Evolutionary conservation across 225 moss, liverwort and hornwort species (phyloP), one percentile per base, ranked within the genome.

Genomic region (Physcomitrium patens): DNA sequence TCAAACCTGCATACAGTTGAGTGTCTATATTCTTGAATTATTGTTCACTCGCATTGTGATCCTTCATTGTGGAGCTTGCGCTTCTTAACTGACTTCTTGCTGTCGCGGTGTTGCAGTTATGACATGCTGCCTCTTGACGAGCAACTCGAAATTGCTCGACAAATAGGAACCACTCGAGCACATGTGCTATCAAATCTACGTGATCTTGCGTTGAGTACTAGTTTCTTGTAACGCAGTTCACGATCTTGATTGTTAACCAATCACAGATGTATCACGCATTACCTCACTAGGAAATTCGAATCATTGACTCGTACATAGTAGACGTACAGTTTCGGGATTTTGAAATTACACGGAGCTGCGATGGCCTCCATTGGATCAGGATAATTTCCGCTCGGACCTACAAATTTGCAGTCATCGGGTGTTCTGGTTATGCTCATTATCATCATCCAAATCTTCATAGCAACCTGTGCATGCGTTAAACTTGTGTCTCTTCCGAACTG

Each of bases 81-180:
- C n/a, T 41, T 20, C 48, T 51, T 1, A 26, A 48, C 75, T 85
- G 24, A 78, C 53, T 77, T 65, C 2, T 23, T 71, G 54, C 19
- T 65, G 22, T 70, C 50, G 15, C 10, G 18, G 78, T 50, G 26
- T 23, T 70, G 77, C 83, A 90, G 90, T 71, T 90, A 87, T 55
- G 90, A 90, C 72, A 92, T 93, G 91, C 83, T 99, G 63, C 86
- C 91, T 49, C 63, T 99, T 81, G 99, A 95, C 82, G 89, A 93
- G 88, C 99, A 99, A 82, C 80, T 99, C 46, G 93, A 93, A 70
- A 90, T 99, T 48, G 99, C 99, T 37, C 95, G 95, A 60, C 95
- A 92, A 83, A 95, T 95, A 82, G 99, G 99, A 59, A 99, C 99
- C 6, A 93, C 93, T 60, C 82, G 89, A 64, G 81, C 86, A 28